A percentile compares a stretch with the other conserved stretches of the same genome.
Evolutionary conservation across 176 grass and related monocot species (phyloP).

Genomic region (Oropetium thomaeum): DNA sequence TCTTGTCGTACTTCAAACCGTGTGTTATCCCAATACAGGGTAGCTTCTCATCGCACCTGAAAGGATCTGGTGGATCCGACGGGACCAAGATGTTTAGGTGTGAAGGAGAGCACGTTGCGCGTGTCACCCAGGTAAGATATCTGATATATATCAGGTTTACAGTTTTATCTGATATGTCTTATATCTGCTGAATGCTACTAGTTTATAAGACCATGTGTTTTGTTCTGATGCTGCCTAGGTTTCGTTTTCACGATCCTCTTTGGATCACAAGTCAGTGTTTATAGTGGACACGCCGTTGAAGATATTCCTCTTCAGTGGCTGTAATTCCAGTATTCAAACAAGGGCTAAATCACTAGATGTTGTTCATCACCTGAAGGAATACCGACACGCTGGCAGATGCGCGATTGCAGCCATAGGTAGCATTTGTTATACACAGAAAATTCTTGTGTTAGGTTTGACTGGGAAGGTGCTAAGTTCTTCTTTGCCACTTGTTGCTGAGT

Average conservation of each 20-base stretch:
- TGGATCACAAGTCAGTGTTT: conserved; percentile 72
- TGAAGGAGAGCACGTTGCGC: conserved; percentile 73
- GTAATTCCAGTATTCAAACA: conserved; percentile 68
- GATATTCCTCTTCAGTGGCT: conserved; percentile 80
- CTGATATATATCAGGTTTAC: background rate
- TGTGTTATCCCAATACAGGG: conserved; percentile 75
- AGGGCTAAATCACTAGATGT: conserved; percentile 83
- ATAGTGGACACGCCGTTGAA: conserved; percentile 69
- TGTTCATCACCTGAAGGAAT: conserved; percentile 78
- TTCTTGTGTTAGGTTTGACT: conserved; percentile 17
- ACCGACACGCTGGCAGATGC: conserved; percentile 56
- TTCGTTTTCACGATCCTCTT: conserved; percentile 53
- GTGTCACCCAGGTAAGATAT: conserved; percentile 66
- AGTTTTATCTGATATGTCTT: background rate
- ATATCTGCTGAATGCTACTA: background rate
- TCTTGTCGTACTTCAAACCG: conserved; percentile 93
- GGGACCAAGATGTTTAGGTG: conserved; percentile 61
- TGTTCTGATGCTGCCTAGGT: conserved; percentile 40
- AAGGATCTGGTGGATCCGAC: conserved; percentile 28
- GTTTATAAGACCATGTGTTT: background rate
- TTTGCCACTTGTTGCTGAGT: conserved; percentile 6
- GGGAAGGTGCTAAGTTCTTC: background rate
- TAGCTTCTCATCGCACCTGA: conserved; percentile 44
- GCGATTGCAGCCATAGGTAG: conserved; percentile 73
- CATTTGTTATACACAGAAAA: background rate